Evolutionary conservation across 148 eudicot species (phyloP).

Genomic region (Limonium bicolor): DNA sequence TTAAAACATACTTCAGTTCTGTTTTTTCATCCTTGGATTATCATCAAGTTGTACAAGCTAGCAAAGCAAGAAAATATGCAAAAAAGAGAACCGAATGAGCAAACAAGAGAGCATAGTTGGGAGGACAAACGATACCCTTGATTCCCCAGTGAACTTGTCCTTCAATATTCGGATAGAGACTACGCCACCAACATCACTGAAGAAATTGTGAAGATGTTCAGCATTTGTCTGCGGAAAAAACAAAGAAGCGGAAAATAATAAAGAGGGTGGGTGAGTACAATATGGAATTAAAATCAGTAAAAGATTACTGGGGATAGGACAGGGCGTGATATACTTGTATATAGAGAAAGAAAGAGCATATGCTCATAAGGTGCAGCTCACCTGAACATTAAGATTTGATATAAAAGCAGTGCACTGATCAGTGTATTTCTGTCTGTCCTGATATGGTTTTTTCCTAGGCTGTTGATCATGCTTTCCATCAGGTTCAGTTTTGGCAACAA

Average conservation of each 20-base stretch:
- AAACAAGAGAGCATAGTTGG: no score
- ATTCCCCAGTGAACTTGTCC: slow-evolving; percentile 61
- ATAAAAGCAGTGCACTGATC: slow-evolving; percentile 90
- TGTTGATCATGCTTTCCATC: slow-evolving; percentile 15
- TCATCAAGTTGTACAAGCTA: no score
- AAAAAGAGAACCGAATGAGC: no score
- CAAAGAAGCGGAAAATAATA: no score
- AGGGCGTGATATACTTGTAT: no score
- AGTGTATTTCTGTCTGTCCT: slow-evolving; percentile 30
- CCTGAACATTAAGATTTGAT: slow-evolving; percentile 62
- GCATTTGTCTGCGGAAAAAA: slow-evolving; percentile 53
- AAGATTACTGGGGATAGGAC: no score
- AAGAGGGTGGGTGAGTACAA: no score
- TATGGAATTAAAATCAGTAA: no score
- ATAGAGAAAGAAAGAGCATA: slow-evolving; percentile 1
- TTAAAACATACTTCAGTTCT: no score
- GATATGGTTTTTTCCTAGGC: slow-evolving; percentile 14
- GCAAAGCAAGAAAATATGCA: no score
- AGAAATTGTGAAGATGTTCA: slow-evolving; percentile 53
- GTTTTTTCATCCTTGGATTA: no score
- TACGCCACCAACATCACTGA: slow-evolving; percentile 80
- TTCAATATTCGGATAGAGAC: slow-evolving; percentile 54
- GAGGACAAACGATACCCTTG: no score
- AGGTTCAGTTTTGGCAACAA: slow-evolving; percentile 13
- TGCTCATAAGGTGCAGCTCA: slow-evolving; percentile 11